Evolutionary conservation across 768 basidiomycete genomes (phyloP), one percentile per base, ranked within the genome.

Genomic region (Albatrellus ellisii): DNA sequence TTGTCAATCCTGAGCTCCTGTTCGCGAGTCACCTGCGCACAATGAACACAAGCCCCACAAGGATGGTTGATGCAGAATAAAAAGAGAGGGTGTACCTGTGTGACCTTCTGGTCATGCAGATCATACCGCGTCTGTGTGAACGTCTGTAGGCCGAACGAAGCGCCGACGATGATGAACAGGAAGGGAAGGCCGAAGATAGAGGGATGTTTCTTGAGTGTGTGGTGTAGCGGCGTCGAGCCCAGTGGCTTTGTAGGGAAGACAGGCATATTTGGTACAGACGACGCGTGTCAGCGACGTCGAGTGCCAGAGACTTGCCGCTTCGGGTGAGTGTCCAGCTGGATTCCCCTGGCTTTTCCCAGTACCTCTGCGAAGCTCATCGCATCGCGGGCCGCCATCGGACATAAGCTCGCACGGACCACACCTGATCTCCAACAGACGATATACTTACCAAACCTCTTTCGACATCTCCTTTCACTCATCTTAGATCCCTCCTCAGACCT

Each of bases 111-210:
- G 56, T 84, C 78, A 24, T 92, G 83, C 47, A 86, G 58, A 57
- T 97, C 92, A 56, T 97, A 97, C 21, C 87, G 70, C 22, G 86
- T 92, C 59, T 90, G 86, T 0, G 91, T 91, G 55, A 99, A 77
- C 1, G 70, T 64, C 14, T 79, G 72, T 38, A 99, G 63, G 5
- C 78, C 89, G 56, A 82, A 97, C 14, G 86, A 90, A 1, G 88
- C 83, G 10, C 69, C 76, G 43, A 97, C 87, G 59, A 95, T 82
- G 49, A 90, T 66, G 51, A 82, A 56, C 6, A 97, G 46, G 60
- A 98, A 95, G 0, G 94, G 88, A 0, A 90, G 59, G 9, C 92
- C 94, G 49, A 97, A 95, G 15, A 83, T 55, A 4, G 66, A 67
- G 1, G 86, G 86, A 54, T 86, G 61, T 47, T 67, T 75, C 38